A percentile compares a stretch with the other conserved stretches of the same genome.
phyloP scores from a whole-genome alignment of 306 rosid genomes.

The Cyclanthera cordifolia region DNA sequence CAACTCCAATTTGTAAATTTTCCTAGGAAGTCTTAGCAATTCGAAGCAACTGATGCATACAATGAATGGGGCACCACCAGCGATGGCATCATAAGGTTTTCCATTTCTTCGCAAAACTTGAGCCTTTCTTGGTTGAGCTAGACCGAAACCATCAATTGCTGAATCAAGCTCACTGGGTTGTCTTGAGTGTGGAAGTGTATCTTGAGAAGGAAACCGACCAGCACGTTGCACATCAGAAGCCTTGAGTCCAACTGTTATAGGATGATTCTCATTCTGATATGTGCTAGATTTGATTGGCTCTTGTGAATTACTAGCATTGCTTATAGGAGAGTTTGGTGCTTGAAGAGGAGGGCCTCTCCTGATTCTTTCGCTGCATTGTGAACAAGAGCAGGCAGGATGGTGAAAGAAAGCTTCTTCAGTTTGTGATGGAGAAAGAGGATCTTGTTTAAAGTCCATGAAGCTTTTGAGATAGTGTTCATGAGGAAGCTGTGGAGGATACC shows the following conservation, averaged over 20 bases:
- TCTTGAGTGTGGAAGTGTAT: conserved; percentile 13
- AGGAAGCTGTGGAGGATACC: neutral
- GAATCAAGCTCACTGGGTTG: conserved; percentile 22
- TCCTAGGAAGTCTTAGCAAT: conserved; percentile 35
- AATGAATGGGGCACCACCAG: conserved; percentile 40
- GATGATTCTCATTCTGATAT: conserved; percentile 13
- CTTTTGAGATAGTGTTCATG: conserved; percentile 17
- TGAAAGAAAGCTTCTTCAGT: conserved; percentile 19
- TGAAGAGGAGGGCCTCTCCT: conserved; percentile 15
- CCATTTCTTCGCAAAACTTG: conserved; percentile 9
- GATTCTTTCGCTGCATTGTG: conserved; percentile 23
- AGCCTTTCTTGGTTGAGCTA: conserved; percentile 10
- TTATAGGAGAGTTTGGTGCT: conserved; percentile 1
- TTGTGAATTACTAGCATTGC: conserved; percentile 17
- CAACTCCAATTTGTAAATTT: conserved; percentile 11
- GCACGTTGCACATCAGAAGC: conserved; percentile 9
- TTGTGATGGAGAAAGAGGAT: conserved; percentile 13
- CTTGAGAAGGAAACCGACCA: conserved; percentile 8
- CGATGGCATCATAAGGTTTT: conserved; percentile 21
- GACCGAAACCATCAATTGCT: conserved; percentile 15
- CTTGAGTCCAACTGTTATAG: conserved; percentile 4
- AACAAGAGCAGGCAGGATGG: conserved; percentile 26
- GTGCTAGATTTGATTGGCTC: conserved; percentile 19
- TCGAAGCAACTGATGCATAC: conserved; percentile 34
- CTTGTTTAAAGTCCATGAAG: conserved; percentile 12